A percentile compares a stretch with the other conserved stretches of the same genome.
phyloP scores from a whole-genome alignment of 306 rosid species.

The Pterocarpus macrocarpus region DNA sequence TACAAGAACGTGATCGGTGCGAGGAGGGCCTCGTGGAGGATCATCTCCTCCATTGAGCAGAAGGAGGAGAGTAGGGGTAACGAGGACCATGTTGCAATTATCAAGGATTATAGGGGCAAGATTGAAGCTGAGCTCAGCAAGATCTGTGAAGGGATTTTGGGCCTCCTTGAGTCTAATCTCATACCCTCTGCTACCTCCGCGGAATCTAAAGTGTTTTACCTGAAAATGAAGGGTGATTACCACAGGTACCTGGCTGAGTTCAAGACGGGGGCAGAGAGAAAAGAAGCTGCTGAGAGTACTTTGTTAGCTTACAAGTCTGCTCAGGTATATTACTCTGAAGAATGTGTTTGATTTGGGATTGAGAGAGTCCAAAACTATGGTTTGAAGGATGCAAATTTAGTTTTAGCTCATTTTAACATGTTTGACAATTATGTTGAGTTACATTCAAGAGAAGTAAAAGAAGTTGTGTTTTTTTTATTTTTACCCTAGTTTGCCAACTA shows the following conservation, averaged over 20 bases:
- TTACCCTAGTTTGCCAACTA: not conserved
- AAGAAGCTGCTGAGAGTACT: constrained; percentile 95
- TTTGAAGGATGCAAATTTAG: not conserved
- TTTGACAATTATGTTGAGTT: not conserved
- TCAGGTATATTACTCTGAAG: constrained; percentile 60
- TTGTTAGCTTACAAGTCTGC: constrained; percentile 95
- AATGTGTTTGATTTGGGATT: not conserved
- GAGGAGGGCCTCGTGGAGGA: constrained; percentile 98
- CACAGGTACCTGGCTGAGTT: constrained; percentile 96
- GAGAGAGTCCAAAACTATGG: not conserved
- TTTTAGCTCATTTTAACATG: not conserved
- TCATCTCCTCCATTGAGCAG: constrained; percentile 96
- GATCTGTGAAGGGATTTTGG: constrained; percentile 94
- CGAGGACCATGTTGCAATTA: constrained; percentile 77
- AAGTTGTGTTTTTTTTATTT: too few species aligned
- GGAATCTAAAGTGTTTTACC: constrained; percentile 89
- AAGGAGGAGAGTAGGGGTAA: constrained; percentile 96
- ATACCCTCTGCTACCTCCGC: constrained; percentile 82
- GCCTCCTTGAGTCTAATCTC: constrained; percentile 86
- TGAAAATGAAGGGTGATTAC: constrained; percentile 97
- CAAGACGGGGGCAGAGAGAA: constrained; percentile 85
- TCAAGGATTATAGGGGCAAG: constrained; percentile 88
- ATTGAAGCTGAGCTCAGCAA: constrained; percentile 90
- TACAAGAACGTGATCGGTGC: constrained; percentile 97
- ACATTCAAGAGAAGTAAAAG: not conserved